Evolutionary conservation across 1,284 basidiomycete genomes (phyloP).

Genomic region (Omphalotus olearius): DNA sequence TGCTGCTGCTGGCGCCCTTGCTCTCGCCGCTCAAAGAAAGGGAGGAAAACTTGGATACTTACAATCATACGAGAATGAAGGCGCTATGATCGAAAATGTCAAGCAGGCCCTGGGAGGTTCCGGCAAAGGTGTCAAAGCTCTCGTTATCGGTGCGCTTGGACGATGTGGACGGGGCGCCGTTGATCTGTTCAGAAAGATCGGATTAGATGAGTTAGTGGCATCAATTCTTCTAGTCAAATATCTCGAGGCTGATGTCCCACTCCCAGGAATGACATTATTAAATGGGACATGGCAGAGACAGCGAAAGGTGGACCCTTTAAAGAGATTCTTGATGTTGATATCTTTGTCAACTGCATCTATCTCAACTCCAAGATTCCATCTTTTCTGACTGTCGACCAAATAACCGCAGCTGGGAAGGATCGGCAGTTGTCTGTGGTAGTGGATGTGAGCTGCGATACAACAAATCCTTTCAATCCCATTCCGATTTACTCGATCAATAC

Average conservation of each 20-base stretch:
- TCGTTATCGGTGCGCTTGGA: conserved; percentile 96
- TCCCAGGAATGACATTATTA: conserved; percentile 84
- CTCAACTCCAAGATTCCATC: conserved; percentile 86
- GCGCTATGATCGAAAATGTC: conserved; percentile 76
- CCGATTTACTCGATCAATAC: conserved; percentile 97
- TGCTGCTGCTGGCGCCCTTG: conserved; percentile 90
- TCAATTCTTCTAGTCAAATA: conserved; percentile 5
- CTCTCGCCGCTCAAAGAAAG: conserved; percentile 67
- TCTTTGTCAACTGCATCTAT: conserved; percentile 99
- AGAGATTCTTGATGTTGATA: conserved; percentile 95
- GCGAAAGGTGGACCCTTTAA: conserved; percentile 96
- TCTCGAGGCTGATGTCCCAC: background rate
- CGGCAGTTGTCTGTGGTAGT: conserved; percentile 85
- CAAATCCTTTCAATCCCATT: conserved; percentile 98
- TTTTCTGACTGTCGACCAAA: conserved; percentile 79
- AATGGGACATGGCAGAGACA: conserved; percentile 98
- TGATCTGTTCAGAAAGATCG: conserved; percentile 92
- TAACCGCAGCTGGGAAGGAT: conserved; percentile 65
- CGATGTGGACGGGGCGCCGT: conserved; percentile 97
- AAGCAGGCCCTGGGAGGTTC: conserved; percentile 65
- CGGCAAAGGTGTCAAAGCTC: conserved; percentile 77
- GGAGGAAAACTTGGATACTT: conserved; percentile 64
- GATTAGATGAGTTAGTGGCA: conserved; percentile 74
- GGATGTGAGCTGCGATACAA: conserved; percentile 99
- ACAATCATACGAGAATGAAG: conserved; percentile 80